Evolutionary conservation across 2,329 filamentous ascomycete species (phyloP).

Genomic region (Fusarium sp.): DNA sequence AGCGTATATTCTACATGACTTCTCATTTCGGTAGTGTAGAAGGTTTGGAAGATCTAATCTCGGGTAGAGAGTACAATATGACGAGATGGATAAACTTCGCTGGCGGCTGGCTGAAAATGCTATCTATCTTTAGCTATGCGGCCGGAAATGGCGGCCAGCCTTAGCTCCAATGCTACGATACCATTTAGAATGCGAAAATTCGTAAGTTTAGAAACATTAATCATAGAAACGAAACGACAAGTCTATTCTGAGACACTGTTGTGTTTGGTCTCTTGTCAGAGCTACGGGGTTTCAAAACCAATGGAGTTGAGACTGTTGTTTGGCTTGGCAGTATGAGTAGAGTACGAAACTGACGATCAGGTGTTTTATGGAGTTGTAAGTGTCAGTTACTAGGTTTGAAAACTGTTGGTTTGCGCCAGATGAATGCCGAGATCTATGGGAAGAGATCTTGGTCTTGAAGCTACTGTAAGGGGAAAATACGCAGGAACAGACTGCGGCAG

Average conservation of each 20-base stretch:
- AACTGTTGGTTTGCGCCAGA: slow-evolving; percentile 13
- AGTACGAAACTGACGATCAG: too few species aligned
- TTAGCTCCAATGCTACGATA: slow-evolving; percentile 13
- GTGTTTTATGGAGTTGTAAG: too few species aligned
- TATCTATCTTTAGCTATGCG: slow-evolving; percentile 37
- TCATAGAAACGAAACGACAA: slow-evolving; percentile 7
- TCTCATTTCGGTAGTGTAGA: neutral
- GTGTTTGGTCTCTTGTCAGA: neutral
- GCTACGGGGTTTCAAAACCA: neutral
- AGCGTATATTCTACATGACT: neutral
- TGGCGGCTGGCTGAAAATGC: slow-evolving; percentile 4
- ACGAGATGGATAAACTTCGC: neutral
- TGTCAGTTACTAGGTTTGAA: neutral
- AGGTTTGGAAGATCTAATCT: neutral
- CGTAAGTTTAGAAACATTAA: slow-evolving; percentile 13
- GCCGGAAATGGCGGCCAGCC: slow-evolving; percentile 8
- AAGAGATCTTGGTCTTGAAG: slow-evolving; percentile 12
- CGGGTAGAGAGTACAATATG: neutral
- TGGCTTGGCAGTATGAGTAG: too few species aligned
- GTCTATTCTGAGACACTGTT: neutral
- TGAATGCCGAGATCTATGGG: slow-evolving; percentile 20
- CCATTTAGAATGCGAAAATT: slow-evolving; percentile 10
- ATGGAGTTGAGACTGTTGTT: neutral
- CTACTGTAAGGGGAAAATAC: slow-evolving; percentile 1
- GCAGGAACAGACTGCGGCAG: slow-evolving; percentile 21